A percentile compares a stretch with the other conserved stretches of the same genome.
These are phyloP conservation scores for Somion occarium DNA, from an alignment of 1,284 basidiomycete species.

Conservation along the genomic window DNA sequence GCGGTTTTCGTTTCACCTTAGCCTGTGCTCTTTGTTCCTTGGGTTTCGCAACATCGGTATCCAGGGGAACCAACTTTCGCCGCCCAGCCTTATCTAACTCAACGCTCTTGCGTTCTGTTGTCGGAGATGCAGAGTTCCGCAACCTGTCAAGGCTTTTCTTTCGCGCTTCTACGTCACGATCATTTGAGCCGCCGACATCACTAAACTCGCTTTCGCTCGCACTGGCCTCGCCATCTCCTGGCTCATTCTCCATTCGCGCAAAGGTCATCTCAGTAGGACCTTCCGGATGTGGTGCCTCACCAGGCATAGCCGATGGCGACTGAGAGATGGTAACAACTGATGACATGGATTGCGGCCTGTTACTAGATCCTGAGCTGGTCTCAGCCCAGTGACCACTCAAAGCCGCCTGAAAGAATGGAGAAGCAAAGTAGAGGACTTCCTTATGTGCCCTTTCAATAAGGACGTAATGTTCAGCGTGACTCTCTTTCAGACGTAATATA, in stretches of 20 bases:
- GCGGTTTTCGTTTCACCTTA: conserved; percentile 14
- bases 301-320: conserved; percentile 47
- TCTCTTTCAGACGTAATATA: no score
- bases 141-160: conserved; percentile 31
- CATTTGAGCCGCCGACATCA: conserved; percentile 17
- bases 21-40: conserved; percentile 11
- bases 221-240: conserved; percentile 30
- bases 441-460: conserved; percentile 77
- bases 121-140: conserved; percentile 14
- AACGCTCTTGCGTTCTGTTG: conserved; percentile 11
- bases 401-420: conserved; percentile 83
- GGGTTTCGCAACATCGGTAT: background rate
- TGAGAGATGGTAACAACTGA: conserved; percentile 80
- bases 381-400: conserved; percentile 79
- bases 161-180: conserved; percentile 26
- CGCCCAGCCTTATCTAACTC: conserved; percentile 13
- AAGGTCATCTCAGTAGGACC: conserved; percentile 49
- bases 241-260: conserved; percentile 43
- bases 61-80: conserved; percentile 5
- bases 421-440: conserved; percentile 79
- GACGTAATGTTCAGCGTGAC: no score
- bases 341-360: conserved; percentile 68
- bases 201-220: conserved; percentile 34
- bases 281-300: conserved; percentile 36
- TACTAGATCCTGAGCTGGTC: conserved; percentile 41